Evolutionary conservation across 352 stramenopile species (phyloP), one percentile per base, ranked within the genome.

Genomic region (Elongisporangium prolatum): DNA sequence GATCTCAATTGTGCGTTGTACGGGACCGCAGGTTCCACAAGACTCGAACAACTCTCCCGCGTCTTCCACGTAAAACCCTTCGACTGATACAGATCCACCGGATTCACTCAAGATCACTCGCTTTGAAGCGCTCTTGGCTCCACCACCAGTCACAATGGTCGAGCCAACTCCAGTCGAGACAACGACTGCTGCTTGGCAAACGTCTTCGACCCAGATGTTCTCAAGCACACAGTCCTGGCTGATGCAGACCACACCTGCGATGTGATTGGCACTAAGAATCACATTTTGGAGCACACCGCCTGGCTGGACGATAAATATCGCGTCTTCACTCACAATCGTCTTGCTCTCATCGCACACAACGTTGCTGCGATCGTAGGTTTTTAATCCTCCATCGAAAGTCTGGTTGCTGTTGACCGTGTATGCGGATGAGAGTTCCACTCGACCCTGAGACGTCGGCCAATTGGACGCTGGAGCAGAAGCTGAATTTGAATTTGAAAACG

Each of bases 251-350:
- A 89, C 67, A 20, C 80, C 74, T 2, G 66, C 44, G 17, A 80
- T 64, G n/a, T n/a, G n/a, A 20, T 75, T 75, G 14, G 60, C 70
- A 25, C 75, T 69, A 44, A 89, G 74, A 63, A 89, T 84, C 14
- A 76, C 80, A 54, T 89, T 89, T 54, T 79, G 75, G 17, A 89
- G 68, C 6, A 71, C 71, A 11, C 75, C 80, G 38, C 80, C 80
- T 2, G 75, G 66, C 57, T 86, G 64, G 10, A 89, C 64, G 57
- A 89, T 66, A 58, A 89, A 89, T 50, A 89, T 75, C 18, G 77
- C 80, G 63, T 77, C 77, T 28, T 56, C 61, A 38, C 55, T 64
- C 6, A 60, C 64, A 22, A 81, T 68, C 21, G 69, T 69, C 16
- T 65, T 65, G 6, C 56, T 61, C 3, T 65, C 61, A 60, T 72